Evolutionary conservation across 2,329 filamentous ascomycete species (phyloP).

Genomic region (Drechslerella coelobrocha): DNA sequence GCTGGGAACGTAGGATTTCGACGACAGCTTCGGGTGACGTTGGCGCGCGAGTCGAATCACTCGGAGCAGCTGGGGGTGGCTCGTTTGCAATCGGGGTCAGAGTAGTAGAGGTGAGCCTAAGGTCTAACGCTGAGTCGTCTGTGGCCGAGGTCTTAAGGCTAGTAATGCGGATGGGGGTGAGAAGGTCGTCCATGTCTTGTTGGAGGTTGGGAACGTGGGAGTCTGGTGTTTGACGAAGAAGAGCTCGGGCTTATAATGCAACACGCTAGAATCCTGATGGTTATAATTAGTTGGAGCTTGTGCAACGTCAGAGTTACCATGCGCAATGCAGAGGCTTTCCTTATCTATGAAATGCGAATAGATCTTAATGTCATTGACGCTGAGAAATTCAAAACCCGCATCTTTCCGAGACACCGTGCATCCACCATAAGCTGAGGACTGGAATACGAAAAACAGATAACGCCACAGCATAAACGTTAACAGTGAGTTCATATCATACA

Average conservation of each 20-base stretch:
- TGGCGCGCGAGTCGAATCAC: conserved; percentile 20
- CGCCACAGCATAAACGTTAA: conserved; percentile 24
- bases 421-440: conserved; percentile 4
- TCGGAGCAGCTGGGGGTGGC: conserved; percentile 3
- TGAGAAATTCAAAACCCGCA: conserved; percentile 4
- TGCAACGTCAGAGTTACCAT: too few species aligned
- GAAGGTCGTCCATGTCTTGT: conserved; percentile 38
- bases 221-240: conserved; percentile 13
- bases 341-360: neutral
- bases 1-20: conserved; percentile 43
- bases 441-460: conserved; percentile 9
- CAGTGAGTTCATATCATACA: conserved; percentile 45
- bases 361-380: neutral
- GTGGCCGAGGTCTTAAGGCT: conserved; percentile 40
- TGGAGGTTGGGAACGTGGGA: neutral
- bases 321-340: neutral
- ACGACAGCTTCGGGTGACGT: conserved; percentile 33
- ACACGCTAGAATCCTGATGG: neutral
- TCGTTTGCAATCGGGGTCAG: conserved; percentile 24
- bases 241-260: conserved; percentile 11
- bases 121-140: conserved; percentile 33
- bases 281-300: too few species aligned
- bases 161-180: conserved; percentile 45
- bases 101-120: conserved; percentile 37
- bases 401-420: conserved; percentile 24